Evolutionary conservation across 2,329 filamentous ascomycete genomes (phyloP), one percentile per base, ranked within the genome.

Genomic region (Fusarium sororula): DNA sequence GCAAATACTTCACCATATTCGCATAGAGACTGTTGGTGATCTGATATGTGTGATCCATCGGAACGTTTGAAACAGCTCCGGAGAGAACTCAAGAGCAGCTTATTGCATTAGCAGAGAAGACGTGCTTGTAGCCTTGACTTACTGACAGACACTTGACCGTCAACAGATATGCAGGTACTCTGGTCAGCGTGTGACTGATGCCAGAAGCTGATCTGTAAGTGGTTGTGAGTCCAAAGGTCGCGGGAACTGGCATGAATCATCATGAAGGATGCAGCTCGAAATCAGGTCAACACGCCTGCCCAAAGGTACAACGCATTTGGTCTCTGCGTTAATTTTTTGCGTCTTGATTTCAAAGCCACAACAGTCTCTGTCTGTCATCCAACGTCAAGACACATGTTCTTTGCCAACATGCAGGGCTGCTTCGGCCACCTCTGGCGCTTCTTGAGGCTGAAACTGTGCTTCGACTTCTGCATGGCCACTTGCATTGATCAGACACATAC

Each of bases 371-470:
- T 38, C 30, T 14, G 20, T 18, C 39, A 32, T 18, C n/a, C 48
- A 13, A 32, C 35, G 38, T 53, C 57, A 60, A 70, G 53, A 20
- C 32, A 42, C 12, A 15, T 35, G n/a, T 20, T 47, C 26, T 38
- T 44, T 37, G 37, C 47, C 37, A 26, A 42, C 41, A 37, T 26
- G 17, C 30, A 45, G 67, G n/a, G 22, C 41, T 59, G 41, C 22
- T 38, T 59, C 51, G 24, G 24, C 47, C 37, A 26, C 58, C 26
- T 37, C 15, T 35, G 39, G 42, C 4, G 44, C 22, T 50, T 50
- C 58, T 66, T 65, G 63, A 62, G 58, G 58, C 61, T 66, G 67
- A 75, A 61, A 76, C 58, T 64, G 51, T 68, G 35, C 59, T 58
- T 44, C 39, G 48, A 59, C 47, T 41, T 26, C 32, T 22, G 35